A percentile compares a stretch with the other conserved stretches of the same genome.
These are phyloP conservation scores for Erysiphe pulchra DNA, from an alignment of 2,329 filamentous ascomycete genomes.

Conservation along the genomic window DNA sequence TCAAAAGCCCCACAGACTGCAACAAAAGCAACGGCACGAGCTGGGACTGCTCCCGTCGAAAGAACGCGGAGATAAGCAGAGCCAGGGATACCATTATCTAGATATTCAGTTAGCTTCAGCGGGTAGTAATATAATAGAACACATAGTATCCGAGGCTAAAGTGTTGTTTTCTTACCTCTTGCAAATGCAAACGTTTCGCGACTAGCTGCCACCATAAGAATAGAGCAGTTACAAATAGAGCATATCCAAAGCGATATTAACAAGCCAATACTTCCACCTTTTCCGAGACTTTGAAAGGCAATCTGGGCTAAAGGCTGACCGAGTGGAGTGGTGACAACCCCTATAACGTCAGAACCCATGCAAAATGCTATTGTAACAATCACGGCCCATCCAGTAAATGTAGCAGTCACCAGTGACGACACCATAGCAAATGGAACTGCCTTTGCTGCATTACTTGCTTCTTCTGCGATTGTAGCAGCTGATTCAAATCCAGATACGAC, in stretches of 20 bases:
- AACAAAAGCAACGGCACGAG: slow-evolving; percentile 11
- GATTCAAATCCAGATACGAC: slow-evolving; percentile 30
- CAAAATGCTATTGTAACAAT: slow-evolving; percentile 30
- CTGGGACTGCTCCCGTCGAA: slow-evolving; percentile 10
- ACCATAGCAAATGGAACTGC: slow-evolving; percentile 33
- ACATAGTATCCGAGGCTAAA: neutral
- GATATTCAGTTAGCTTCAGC: too few relatives aligned
- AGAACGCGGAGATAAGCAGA: slow-evolving; percentile 11
- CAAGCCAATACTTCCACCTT: slow-evolving; percentile 28
- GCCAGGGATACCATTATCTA: slow-evolving; percentile 13
- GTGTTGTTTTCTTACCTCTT: slow-evolving; percentile 14
- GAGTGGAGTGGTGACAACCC: slow-evolving; percentile 21
- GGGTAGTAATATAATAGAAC: neutral
- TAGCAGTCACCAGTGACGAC: slow-evolving; percentile 27
- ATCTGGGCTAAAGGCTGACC: slow-evolving; percentile 30
- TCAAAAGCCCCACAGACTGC: slow-evolving; percentile 9
- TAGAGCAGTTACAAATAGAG: slow-evolving; percentile 13
- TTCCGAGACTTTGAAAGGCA: slow-evolving; percentile 33
- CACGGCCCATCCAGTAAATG: slow-evolving; percentile 30
- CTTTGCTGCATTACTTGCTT: slow-evolving; percentile 31
- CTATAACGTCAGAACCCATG: slow-evolving; percentile 25
- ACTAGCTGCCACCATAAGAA: slow-evolving; percentile 27
- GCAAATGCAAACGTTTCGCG: slow-evolving; percentile 38
- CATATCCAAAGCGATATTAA: slow-evolving; percentile 25
- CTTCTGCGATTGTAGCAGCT: slow-evolving; percentile 33